Conservation (phyloP, 129 eudicot species). For the Centaurea solstitialis region DNA sequence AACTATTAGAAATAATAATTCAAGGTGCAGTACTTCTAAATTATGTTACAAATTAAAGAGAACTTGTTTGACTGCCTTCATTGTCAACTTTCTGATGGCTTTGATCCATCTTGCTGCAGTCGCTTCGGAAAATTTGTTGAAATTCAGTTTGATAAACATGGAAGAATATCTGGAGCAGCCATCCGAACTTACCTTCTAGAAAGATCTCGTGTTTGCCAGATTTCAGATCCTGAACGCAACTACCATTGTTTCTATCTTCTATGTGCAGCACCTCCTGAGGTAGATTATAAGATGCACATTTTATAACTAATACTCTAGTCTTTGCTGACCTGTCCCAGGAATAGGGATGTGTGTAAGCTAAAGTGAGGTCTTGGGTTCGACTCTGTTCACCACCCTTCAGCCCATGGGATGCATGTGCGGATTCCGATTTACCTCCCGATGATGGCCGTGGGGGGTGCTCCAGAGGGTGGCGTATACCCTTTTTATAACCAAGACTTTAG, state of each 20-base stretch:
- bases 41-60: constrained; percentile 1
- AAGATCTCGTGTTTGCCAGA: constrained; percentile 97
- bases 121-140: constrained; percentile 99
- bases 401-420: neutral
- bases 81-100: constrained; percentile 21
- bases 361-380: neutral
- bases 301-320: neutral
- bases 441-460: neutral
- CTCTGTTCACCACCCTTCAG: neutral
- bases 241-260: constrained; percentile 96
- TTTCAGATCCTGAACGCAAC: constrained; percentile 98
- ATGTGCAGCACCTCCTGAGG: constrained; percentile 97
- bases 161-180: constrained; percentile 98
- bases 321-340: neutral
- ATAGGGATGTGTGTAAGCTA: neutral
- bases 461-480: neutral
- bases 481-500: constrained; percentile 1
- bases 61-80: neutral
- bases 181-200: constrained; percentile 95
- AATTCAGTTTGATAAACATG: constrained; percentile 91
- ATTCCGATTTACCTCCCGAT: neutral
- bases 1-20: constrained; percentile 95
- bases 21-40: constrained; percentile 53
- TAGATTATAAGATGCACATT: constrained; percentile 28
- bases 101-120: constrained; percentile 48